Base-by-base conservation (phyloP, 768 basidiomycete species). In the Punctularia strigosozonata region DNA sequence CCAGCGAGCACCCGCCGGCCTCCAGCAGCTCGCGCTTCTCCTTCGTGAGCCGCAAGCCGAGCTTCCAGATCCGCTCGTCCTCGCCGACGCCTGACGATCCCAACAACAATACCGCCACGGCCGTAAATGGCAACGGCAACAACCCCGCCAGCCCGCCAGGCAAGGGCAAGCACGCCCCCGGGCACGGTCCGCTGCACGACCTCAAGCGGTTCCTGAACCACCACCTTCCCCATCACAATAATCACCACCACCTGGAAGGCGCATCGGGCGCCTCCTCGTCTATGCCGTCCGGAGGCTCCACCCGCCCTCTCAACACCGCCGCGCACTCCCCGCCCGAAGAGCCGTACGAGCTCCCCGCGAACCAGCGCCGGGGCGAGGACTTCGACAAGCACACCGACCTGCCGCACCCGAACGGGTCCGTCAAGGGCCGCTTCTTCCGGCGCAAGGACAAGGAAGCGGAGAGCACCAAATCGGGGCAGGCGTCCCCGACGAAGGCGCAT, bases 171-270 rank as follows among this genome's bases (percentile, higher is more conserved):
- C 58, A 69, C 46, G 65, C 69, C 41, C n/a, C n/a, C n/a, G n/a
- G n/a, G n/a, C 70, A 70, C 44, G 82, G 88, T 0, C 83, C 89
- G 2, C 71, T 98, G 37, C 78, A 85, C 61, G 92, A 97, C 59
- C 77, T 97, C 52, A 89, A 89, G 56, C 84, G 91, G 21, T 95
- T 98, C 65, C 73, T 99, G 46, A 87, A 94, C 62, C 76, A 86
- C 61, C 89, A 94, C 62, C 78, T 94, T 36, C 77, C 77, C 42
- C 77, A 83, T 50, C 63, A 63, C 33, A 53, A 59, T 35, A 57
- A 57, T 45, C 45, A 46, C 43, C 44, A 61, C 35, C 49, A 47
- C 50, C 43, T 33, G 46, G 55, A 41, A 53, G 46, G 45, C 41
- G 53, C 49, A 36, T 46, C 48, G 21, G 23, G 32, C 50, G 46